A percentile compares a stretch with the other conserved stretches of the same genome.
Conservation (phyloP, 2,329 filamentous ascomycete species). For the Fusarium bactridioides region DNA sequence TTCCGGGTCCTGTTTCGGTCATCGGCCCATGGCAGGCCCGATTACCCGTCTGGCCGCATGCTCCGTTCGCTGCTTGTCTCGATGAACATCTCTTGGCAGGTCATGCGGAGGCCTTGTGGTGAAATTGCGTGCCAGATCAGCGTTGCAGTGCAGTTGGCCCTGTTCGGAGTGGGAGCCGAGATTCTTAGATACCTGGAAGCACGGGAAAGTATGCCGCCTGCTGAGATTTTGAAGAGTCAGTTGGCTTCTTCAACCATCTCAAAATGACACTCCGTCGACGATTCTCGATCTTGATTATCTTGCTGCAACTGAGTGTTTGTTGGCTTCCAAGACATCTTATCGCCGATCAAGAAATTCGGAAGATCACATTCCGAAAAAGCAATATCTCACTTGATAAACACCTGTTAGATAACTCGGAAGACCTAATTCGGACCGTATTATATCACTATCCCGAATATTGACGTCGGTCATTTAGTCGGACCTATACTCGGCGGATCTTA, state of each 20-base stretch:
- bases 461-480: neutral
- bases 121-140: neutral
- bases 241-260: neutral
- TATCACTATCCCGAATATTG: neutral
- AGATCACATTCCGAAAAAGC: conserved; percentile 4
- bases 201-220: neutral
- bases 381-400: neutral
- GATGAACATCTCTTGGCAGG: neutral
- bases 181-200: neutral
- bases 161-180: neutral
- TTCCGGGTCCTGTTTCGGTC: neutral
- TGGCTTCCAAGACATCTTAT: neutral
- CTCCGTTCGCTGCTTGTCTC: neutral
- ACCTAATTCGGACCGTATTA: neutral
- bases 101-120: neutral
- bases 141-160: conserved; percentile 4
- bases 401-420: neutral
- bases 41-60: neutral
- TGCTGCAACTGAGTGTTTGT: neutral
- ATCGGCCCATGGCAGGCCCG: neutral
- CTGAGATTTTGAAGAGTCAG: neutral
- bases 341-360: conserved; percentile 17
- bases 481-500: neutral
- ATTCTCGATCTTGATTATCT: neutral
- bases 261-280: neutral